Base-by-base conservation (phyloP, 2,329 filamentous ascomycete genomes). In the Penicillium sp. region DNA sequence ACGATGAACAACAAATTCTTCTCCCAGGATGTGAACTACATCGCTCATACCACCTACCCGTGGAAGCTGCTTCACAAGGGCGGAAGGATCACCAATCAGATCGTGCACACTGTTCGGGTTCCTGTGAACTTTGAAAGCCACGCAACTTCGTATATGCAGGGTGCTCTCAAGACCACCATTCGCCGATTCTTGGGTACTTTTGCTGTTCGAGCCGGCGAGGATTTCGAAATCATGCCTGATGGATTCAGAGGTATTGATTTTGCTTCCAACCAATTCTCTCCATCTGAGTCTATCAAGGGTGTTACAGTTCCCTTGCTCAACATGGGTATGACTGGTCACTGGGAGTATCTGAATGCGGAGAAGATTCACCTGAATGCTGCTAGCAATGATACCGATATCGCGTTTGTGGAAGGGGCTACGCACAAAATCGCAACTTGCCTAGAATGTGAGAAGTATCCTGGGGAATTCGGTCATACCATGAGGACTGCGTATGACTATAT, bases 1-100 rank as follows among this genome's bases (percentile, higher is more conserved):
- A 58, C 46, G 13, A 48, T 48, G 11, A 63, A 64, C 54, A 66
- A 66, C 55, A 64, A 66, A 48, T 60, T 66, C 26, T 63, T 65
- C 39, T 29, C 60, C 5, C 59, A 67, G 45, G 64, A 67, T 43
- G 37, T 55, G 1, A 51, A 53, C 3, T 62, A 57, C 26, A 54
- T 67, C 19, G 51, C 58, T 10, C 62, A 62, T 27, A 66, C 63
- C 11, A 48, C 52, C 2, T 27, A 31, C 11, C 16, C 45, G 16
- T 48, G 45, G 45, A 13, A 13, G 2, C 45, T 48, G 7, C 45
- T 33, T 13, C 45, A 48, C 19, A 48, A 48, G 19, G 45, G 14
- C 5, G 45, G 45, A 9, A 19, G 5, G n/a, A 48, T 48, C 16
- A 48, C 45, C 1, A 31, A 4, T 3, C 26, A 48, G n/a, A 16